Percentiles rank a stretch among this genome's conserved stretches.
Evolutionary conservation across 2,329 filamentous ascomycete species (phyloP).

Genomic region (Sporothrix globosa): DNA sequence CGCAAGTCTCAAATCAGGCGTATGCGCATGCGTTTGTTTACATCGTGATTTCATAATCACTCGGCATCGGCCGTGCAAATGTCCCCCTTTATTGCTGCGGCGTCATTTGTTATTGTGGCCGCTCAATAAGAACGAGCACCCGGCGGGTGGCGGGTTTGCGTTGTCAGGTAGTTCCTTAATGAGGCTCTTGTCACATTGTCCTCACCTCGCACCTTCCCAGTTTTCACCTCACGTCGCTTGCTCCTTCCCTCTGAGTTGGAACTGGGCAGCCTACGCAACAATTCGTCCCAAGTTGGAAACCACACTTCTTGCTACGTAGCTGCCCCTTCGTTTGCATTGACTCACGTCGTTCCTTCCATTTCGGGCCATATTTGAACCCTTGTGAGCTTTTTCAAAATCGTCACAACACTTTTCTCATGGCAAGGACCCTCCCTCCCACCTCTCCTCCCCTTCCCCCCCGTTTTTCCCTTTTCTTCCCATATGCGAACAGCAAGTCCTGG

Average conservation of each 20-base stretch:
- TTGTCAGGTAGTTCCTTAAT: constrained; percentile 11
- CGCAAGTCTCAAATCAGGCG: not conserved
- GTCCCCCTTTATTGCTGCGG: not conserved
- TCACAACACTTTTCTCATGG: constrained; percentile 1
- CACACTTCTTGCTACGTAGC: constrained; percentile 2
- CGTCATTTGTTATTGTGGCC: not conserved
- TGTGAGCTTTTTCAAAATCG: not conserved
- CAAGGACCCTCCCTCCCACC: not conserved
- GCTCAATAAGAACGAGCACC: not conserved
- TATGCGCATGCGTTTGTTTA: not conserved
- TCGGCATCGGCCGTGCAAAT: not conserved
- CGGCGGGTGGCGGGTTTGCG: not conserved
- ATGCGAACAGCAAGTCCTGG: not conserved
- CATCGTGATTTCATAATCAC: not conserved
- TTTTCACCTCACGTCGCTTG: not conserved
- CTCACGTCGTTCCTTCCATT: constrained; percentile 29
- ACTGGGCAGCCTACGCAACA: constrained; percentile 15
- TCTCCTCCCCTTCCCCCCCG: not conserved
- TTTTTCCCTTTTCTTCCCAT: not conserved
- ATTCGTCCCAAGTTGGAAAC: constrained; percentile 24
- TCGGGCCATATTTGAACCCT: not conserved
- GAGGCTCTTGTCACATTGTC: constrained; percentile 3
- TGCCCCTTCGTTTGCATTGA: constrained; percentile 10
- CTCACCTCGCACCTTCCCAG: constrained; percentile 16
- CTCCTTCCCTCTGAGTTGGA: constrained; percentile 18